Base-by-base conservation (phyloP, 169 alveolate species). In the Eimeria tenella region DNA sequence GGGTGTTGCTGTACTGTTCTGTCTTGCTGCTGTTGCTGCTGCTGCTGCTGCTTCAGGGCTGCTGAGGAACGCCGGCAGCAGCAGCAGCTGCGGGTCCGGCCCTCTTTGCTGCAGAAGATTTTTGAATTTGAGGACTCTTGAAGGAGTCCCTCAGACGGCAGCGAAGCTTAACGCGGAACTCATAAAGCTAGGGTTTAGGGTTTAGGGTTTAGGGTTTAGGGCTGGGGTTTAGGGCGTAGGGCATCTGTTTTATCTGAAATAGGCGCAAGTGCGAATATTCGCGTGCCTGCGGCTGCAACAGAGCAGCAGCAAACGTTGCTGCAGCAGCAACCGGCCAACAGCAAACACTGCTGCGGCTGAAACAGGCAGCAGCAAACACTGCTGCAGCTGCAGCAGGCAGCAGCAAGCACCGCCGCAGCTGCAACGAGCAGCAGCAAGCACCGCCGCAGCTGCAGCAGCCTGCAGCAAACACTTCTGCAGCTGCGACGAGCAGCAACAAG, bases 21-120 rank as follows among this genome's bases (percentile, higher is more conserved):
- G 19, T 58, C 65, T 58, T 8, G 65, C 65, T 71, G 81, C 81
- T 71, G 81, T 19, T n/a, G 81, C 56, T 23, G 81, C 52, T 71
- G 81, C 53, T 71, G 4, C 81, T 71, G 81, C 81, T n/a, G 81
- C 81, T 71, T 4, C 81, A 71, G 81, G 81, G 81, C 49, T n/a
- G 81, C n/a, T n/a, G 81, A 71, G 81, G 81, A 71, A 11, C 49
- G 81, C 15, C 49, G 11, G 81, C 81, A 5, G 53, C 56, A 23
- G 49, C 81, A 71, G 81, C 49, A n/a, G 42, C 81, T 71, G 52
- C 81, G 42, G 42, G 81, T 71, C n/a, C 49, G 53, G 4, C 81
- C 81, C 52, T 71, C 81, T n/a, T n/a, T 71, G 81, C 81, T 71
- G 49, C 81, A 5, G 50, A 71, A 31, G 53, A 31, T 19, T 23